These are phyloP conservation scores for Aspergillus chevalieri DNA, from an alignment of 2,329 filamentous ascomycete genomes.

Conservation along the genomic window DNA sequence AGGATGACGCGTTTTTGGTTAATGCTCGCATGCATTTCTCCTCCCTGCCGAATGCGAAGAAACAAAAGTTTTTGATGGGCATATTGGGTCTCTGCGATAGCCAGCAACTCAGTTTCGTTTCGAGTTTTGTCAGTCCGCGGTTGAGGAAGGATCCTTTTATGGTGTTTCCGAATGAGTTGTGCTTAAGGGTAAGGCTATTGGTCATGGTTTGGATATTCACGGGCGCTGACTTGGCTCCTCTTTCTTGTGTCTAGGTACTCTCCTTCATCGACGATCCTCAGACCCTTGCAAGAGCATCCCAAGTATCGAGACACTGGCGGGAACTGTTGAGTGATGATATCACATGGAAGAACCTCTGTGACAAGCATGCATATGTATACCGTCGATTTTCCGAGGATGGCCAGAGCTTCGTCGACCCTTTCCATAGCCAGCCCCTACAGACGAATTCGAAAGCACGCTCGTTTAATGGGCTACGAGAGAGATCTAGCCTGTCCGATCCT, in stretches of 20 bases:
- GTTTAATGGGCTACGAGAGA: slow-evolving; percentile 18
- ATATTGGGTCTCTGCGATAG: slow-evolving; percentile 91
- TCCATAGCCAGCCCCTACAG: slow-evolving; percentile 22
- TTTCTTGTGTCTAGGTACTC: slow-evolving; percentile 57
- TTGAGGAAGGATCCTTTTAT: slow-evolving; percentile 96
- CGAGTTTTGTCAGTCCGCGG: slow-evolving; percentile 88
- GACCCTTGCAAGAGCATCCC: slow-evolving; percentile 84
- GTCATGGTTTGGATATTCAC: background rate
- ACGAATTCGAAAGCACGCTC: slow-evolving; percentile 14
- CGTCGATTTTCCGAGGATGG: slow-evolving; percentile 48
- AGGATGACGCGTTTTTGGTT: slow-evolving; percentile 76
- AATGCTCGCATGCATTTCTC: slow-evolving; percentile 76
- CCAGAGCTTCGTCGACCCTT: slow-evolving; percentile 30
- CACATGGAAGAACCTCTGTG: slow-evolving; percentile 95
- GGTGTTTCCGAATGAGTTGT: slow-evolving; percentile 85
- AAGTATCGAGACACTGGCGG: slow-evolving; percentile 92
- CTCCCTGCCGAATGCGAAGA: slow-evolving; percentile 66
- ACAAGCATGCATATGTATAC: slow-evolving; percentile 94
- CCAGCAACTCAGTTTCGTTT: slow-evolving; percentile 90
- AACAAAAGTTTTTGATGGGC: slow-evolving; percentile 76
- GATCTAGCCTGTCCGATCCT: slow-evolving; percentile 18
- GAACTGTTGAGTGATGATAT: slow-evolving; percentile 93
- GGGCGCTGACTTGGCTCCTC: slow-evolving; percentile 8
- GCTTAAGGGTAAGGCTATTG: slow-evolving; percentile 63
- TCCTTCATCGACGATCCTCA: slow-evolving; percentile 97